phyloP scores from a whole-genome alignment of 768 basidiomycete species.

The Coprinopsis sp. region DNA sequence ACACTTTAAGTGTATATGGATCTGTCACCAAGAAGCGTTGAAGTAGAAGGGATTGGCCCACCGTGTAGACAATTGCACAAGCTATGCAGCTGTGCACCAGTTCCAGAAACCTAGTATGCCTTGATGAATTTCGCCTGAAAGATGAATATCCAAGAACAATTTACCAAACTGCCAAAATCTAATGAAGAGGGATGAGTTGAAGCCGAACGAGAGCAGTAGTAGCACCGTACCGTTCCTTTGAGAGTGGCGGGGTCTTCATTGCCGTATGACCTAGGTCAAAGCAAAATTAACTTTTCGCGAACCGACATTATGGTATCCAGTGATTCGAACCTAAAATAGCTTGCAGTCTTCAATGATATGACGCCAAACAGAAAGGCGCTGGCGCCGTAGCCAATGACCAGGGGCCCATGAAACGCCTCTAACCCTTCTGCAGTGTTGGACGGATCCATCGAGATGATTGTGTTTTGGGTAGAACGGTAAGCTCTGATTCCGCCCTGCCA shows the following conservation, averaged over 20 bases:
- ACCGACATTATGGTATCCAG: neutral
- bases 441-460: neutral
- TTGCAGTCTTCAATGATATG: neutral
- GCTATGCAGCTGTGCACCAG: constrained; percentile 6
- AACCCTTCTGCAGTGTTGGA: neutral
- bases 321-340: constrained; percentile 9
- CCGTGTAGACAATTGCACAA: constrained; percentile 4
- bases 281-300: neutral
- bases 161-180: constrained; percentile 13
- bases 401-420: constrained; percentile 4
- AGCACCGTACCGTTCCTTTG: constrained; percentile 7
- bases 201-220: neutral
- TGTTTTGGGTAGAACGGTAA: too few species aligned
- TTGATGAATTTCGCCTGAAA: neutral
- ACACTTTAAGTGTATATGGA: constrained; percentile 1
- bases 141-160: neutral
- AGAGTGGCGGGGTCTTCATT: neutral
- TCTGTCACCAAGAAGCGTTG: too few species aligned
- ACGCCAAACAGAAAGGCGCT: constrained; percentile 8
- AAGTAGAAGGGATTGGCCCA: neutral
- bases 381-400: constrained; percentile 5
- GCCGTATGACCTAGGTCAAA: neutral
- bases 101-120: constrained; percentile 9
- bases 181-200: neutral
- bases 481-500: too few species aligned